Base-by-base conservation (phyloP, 1,284 basidiomycete genomes). In the Boletus sp. region DNA sequence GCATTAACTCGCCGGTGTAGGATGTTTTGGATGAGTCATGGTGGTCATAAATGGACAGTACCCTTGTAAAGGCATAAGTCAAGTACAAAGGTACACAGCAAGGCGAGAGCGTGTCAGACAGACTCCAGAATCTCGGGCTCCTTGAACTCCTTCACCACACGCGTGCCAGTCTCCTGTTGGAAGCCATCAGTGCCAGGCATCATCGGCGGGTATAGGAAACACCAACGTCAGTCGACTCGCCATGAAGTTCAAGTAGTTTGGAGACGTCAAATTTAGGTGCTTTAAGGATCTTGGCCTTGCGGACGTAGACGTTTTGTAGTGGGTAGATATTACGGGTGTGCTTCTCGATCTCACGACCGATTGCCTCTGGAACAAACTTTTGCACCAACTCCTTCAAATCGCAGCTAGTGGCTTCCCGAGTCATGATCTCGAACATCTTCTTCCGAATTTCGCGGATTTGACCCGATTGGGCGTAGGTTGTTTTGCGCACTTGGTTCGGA, bases 341-440 rank as follows among this genome's bases (percentile, higher is more conserved):
- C 81, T 99, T 99, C 84, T 99, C 96, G 61, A 99, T 99, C 81
- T 99, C 96, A 62, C 94, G 88, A 62, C 96, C 96, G 65, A 99
- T 99, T 54, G 92, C 92, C 77, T 99, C 96, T 46, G 96, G 95
- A 51, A 99, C 87, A 70, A 99, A 97, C 83, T 99, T 99, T 77
- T 92, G 89, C 57, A 97, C 91, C 63, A 96, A 69, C 76, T 98
- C 94, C 84, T 98, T 98, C 74, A 99, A 74, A 74, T 99, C 96
- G 69, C 92, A 95, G 64, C 85, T 91, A 57, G 91, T 82, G 51
- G 93, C 91, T 76, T 99, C 96, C 62, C 95, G 86, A 57, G 84
- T 93, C 84, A 99, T 97, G 73, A 99, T 97, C 81, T 99, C 96
- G 66, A 96, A 94, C 95, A 99, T 99, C 85, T 98, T 98, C 74